These are phyloP conservation scores for Micractinium conductrix DNA, from an alignment of 139 green algal genomes.

Conservation along the genomic window DNA sequence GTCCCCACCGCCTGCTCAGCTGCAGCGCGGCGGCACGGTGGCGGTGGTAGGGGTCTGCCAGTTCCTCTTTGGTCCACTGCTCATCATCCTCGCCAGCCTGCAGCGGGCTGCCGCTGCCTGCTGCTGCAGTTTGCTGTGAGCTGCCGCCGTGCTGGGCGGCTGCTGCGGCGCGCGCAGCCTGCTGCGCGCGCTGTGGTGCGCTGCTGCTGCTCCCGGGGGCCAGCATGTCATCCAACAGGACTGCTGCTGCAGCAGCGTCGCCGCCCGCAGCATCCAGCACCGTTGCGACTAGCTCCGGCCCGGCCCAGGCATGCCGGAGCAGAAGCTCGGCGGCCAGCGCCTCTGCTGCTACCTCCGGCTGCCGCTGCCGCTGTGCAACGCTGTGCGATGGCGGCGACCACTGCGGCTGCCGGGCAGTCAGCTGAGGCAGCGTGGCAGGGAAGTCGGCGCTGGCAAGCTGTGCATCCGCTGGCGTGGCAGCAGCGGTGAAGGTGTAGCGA, in stretches of 20 bases:
- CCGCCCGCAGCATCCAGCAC: background rate
- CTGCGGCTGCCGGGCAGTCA: no score
- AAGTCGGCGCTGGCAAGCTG: background rate
- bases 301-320: background rate
- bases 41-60: background rate
- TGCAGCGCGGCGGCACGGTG: background rate
- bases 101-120: no score
- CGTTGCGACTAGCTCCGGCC: background rate
- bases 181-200: background rate
- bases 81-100: background rate
- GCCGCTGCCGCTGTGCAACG: background rate
- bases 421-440: no score
- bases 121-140: background rate
- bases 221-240: slow-evolving; percentile 2
- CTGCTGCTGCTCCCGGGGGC: background rate
- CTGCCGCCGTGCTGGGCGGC: background rate
- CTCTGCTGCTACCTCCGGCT: background rate
- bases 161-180: background rate
- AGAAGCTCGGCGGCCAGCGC: background rate
- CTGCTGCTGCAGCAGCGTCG: background rate
- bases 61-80: background rate
- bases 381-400: background rate
- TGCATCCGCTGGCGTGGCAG: background rate
- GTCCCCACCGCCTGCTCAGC: slow-evolving; percentile 5
- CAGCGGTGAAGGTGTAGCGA: no score